Evolutionary conservation across 108 stramenopile species (phyloP), one percentile per base, ranked within the genome.

Genomic region (Chaetoceros muelleri): DNA sequence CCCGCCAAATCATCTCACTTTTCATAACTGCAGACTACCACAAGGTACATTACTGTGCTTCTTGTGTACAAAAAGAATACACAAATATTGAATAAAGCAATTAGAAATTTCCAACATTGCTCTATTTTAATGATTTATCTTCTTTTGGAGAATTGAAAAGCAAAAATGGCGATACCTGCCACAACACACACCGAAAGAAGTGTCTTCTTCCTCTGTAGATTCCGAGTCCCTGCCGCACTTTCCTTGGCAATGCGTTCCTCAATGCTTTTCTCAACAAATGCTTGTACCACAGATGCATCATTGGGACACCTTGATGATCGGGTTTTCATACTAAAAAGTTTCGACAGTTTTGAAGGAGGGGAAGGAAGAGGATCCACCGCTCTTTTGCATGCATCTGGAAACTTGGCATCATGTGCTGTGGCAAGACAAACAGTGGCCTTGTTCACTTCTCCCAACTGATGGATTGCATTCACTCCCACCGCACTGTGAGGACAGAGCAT

Each of bases 361-460:
- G 69, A 50, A 2, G 91, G 91, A 21, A 89, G 73, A 3, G 80
- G 80, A 56, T 78, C 71, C 16, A 94, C 75, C 10, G 92, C 93
- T 62, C 61, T 68, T 29, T 57, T 58, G 7, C 84, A 84, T 26
- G 98, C 94, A 29, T 79, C 90, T 30, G 91, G 92, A 61, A 99
- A 99, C 66, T 99, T 99, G 47, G 85, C 98, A 59, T 87, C 83
- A 71, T 97, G 95, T 1, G 98, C 98, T n/a, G 95, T 96, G 8
- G 98, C 98, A 20, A 99, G 73, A 48, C 76, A 79, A 44, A 98
- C 94, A 58, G 78, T 86, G 26, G 79, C 56, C 16, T 48, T 52
- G 60, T 73, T 61, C 28, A 75, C 76, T 50, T 74, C 63, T 24
- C 78, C 70, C 22, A 80, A 49, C 57, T 88, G 80, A 55, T 86